Conservation (phyloP, 2,329 filamentous ascomycete species). For the Dendryphion nanum region DNA sequence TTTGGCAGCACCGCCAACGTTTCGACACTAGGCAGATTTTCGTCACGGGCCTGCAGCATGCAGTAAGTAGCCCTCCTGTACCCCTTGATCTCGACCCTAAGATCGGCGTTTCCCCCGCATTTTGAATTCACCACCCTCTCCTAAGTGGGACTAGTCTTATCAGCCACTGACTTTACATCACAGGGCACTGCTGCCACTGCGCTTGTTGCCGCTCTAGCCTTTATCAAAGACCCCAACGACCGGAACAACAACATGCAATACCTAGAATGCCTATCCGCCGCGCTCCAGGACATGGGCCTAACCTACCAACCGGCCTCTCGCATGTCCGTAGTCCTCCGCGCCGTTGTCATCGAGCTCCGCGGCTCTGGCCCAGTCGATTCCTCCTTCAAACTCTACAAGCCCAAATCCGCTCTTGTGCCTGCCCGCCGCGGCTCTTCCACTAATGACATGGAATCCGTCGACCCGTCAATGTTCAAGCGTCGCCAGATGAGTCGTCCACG, state of each 20-base stretch:
- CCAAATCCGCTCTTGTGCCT: conserved; percentile 24
- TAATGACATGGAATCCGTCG: conserved; percentile 14
- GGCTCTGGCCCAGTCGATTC: conserved; percentile 12
- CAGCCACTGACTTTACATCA: conserved; percentile 6
- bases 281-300: conserved; percentile 53
- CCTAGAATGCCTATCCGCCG: conserved; percentile 53
- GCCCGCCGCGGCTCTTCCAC: conserved; percentile 29
- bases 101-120: too few relatives aligned
- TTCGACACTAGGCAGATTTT: conserved; percentile 54
- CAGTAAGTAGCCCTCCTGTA: conserved; percentile 24
- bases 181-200: conserved; percentile 56
- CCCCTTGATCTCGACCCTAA: not conserved
- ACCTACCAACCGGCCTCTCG: conserved; percentile 55
- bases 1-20: conserved; percentile 55
- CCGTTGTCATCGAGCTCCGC: conserved; percentile 51
- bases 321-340: conserved; percentile 54
- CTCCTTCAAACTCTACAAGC: conserved; percentile 24
- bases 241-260: conserved; percentile 48
- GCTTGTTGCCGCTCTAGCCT: conserved; percentile 49
- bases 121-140: too few relatives aligned
- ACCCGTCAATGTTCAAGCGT: conserved; percentile 28
- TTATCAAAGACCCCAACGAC: conserved; percentile 39
- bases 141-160: too few relatives aligned
- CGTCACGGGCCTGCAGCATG: conserved; percentile 53
- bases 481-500: conserved; percentile 25